A percentile compares a stretch with the other conserved stretches of the same genome.
Evolutionary conservation across 108 stramenopile genomes (phyloP).

Genomic region (Pelagomonas calceolata): DNA sequence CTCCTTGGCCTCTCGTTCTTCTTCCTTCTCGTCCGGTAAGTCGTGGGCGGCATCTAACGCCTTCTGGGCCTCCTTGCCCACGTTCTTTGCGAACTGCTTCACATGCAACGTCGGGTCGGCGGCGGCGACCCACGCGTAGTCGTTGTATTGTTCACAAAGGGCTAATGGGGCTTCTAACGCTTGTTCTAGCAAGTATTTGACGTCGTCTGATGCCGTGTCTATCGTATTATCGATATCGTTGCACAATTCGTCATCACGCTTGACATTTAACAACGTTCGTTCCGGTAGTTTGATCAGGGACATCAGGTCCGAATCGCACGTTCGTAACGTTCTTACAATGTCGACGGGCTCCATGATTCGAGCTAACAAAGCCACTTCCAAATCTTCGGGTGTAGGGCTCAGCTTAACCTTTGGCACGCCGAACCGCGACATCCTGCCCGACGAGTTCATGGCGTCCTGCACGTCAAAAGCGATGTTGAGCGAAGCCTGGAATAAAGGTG

Average conservation of each 20-base stretch:
- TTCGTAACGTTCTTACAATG: conserved; percentile 15
- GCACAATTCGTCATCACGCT: not conserved
- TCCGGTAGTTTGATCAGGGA: conserved; percentile 37
- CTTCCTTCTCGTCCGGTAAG: not conserved
- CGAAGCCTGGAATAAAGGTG: not conserved
- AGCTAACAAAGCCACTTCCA: conserved; percentile 18
- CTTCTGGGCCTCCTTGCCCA: conserved; percentile 1
- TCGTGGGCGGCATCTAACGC: not conserved
- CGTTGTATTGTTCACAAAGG: conserved; percentile 9
- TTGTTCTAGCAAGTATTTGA: conserved; percentile 8
- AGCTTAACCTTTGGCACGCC: not conserved
- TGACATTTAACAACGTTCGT: conserved; percentile 27
- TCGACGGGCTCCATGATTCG: conserved; percentile 29
- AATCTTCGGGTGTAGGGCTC: conserved; percentile 16
- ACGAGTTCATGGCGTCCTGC: not conserved
- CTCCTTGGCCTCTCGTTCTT: conserved; percentile 5
- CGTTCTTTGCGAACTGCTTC: conserved; percentile 1
- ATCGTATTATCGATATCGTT: conserved; percentile 1
- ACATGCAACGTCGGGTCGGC: conserved; percentile 7
- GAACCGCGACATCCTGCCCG: not conserved
- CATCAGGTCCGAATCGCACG: conserved; percentile 44
- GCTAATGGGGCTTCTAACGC: conserved; percentile 15
- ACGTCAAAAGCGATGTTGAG: not conserved
- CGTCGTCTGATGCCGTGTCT: conserved; percentile 6
- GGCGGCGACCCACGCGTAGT: not conserved